These are phyloP conservation scores for Melanogaster broomeanus DNA, from an alignment of 768 basidiomycete genomes.

Conservation along the genomic window DNA sequence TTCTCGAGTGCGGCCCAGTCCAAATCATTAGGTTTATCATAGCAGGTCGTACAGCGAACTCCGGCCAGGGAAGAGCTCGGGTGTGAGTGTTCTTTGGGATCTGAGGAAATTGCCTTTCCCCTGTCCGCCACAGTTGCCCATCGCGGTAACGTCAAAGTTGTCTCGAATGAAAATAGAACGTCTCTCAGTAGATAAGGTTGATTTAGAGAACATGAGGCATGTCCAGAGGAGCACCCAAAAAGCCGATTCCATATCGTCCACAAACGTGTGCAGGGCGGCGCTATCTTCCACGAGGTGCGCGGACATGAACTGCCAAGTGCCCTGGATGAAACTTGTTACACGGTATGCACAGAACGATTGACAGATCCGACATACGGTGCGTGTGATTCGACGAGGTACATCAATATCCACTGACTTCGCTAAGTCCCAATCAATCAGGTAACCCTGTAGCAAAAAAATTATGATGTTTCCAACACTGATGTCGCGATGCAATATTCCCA, in stretches of 20 bases:
- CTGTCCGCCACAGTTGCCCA: too few species aligned
- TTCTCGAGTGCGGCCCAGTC: too few species aligned
- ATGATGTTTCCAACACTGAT: conserved; percentile 26
- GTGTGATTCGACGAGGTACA: not conserved
- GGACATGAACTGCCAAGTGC: conserved; percentile 38
- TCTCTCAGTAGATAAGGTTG: not conserved
- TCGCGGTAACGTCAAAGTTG: too few species aligned
- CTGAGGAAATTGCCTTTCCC: too few species aligned
- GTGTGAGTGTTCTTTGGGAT: too few species aligned
- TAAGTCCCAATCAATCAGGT: conserved; percentile 31
- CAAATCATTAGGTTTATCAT: too few species aligned
- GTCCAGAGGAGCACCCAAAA: conserved; percentile 20
- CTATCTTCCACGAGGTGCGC: conserved; percentile 13
- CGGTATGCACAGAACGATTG: not conserved
- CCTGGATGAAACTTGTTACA: conserved; percentile 14
- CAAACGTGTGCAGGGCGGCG: conserved; percentile 17
- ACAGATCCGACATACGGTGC: not conserved
- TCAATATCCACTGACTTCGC: not conserved
- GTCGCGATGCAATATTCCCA: conserved; percentile 22
- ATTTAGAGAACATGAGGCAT: conserved; percentile 1
- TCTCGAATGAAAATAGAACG: too few species aligned
- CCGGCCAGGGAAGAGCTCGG: too few species aligned
- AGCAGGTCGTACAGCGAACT: too few species aligned
- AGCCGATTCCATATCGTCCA: conserved; percentile 36
- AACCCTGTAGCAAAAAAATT: conserved; percentile 5